Base-by-base conservation (phyloP, 371 early-diverging fungal genomes). In the Mortierella sp. region DNA sequence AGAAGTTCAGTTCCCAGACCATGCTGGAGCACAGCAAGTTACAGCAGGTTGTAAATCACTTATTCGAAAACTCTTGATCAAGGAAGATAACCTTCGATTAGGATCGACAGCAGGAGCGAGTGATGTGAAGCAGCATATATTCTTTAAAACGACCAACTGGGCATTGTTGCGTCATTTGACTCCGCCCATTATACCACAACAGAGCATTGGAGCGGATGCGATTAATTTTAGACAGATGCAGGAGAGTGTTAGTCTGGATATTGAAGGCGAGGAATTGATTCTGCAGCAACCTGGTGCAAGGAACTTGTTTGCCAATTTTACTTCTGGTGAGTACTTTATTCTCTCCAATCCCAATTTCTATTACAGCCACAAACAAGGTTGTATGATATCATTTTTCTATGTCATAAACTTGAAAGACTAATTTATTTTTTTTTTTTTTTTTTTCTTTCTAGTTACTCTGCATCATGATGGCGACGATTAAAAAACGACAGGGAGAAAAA, bases 101-200 rank as follows among this genome's bases (percentile, higher is more conserved):
- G 99, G 99, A 31, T 90, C 92, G 43, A 88, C 89, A 29, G 93
- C 94, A 0, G 98, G 99, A 29, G 98, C 99, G 6, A 90, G 96
- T 5, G 99, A 99, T 78, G 90, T 99, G 64, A 98, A 97, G 84
- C 84, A 86, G 10, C 98, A 99, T 76, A 85, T 92, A 23, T 99
- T 96, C 78, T 99, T 99, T 84, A 94, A 93, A 76, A 89, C 85
- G 55, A 89, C 96, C 37, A 94, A 97, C 58, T 99, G 98, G 96
- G 97, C 98, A 1, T 84, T 97, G 59, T 82, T 98, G 67, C 89
- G 97, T 69, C 89, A 96, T 76, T 79, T 84, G 45, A 87, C 88
- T 32, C 96, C 99, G 23, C 99, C 99, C 3, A 96, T 99, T 72
- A 82, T 95, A 49, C 99, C 99, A 6, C 85, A 89, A 53, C 86